Evolutionary conservation across 2,329 filamentous ascomycete genomes (phyloP), one percentile per base, ranked within the genome.

Genomic region (Fusarium foetens): DNA sequence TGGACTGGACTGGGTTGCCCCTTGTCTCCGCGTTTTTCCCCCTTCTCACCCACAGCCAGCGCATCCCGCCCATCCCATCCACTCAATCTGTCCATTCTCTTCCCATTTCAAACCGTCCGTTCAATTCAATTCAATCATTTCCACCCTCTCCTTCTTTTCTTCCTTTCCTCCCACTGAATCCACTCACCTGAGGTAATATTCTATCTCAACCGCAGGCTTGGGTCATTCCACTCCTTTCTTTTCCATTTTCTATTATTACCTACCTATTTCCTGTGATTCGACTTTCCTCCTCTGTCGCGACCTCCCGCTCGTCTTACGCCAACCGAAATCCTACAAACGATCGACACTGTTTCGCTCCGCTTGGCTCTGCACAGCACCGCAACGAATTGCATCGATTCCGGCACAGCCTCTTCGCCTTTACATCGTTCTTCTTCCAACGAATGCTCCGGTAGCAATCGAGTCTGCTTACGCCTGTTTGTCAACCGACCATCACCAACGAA

Each of bases 371-470:
- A 35, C 14, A 36, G 57, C 45, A 66, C 58, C 52, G 39, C 46
- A 63, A 48, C 64, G 39, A 29, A 36, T 33, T 31, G 36, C 23
- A 36, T 48, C 41, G 31, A 41, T 29, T 69, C 68, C 23, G 59
- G 46, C 68, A 75, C 67, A 70, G 65, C 68, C 58, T 73, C 60
- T 62, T 57, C 52, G 43, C 38, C 23, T 64, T 54, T 48, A 27
- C 38, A 59, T 68, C 54, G 54, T 55, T 61, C 39, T 53, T 63
- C 63, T 38, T 69, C 51, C 62, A 63, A 66, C 75, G 75, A 76
- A 73, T 77, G 75, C 75, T 77, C 75, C 67, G 75, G 75, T 77
- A 77, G 75, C 75, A 77, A 70, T 77, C 75, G 72, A 73, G 61
- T 63, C 57, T 65, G 42, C 36, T 46, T 49, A 49, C 60, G 16